phyloP scores from a whole-genome alignment of 2,329 filamentous ascomycete species.

The Aureobasidium lini region DNA sequence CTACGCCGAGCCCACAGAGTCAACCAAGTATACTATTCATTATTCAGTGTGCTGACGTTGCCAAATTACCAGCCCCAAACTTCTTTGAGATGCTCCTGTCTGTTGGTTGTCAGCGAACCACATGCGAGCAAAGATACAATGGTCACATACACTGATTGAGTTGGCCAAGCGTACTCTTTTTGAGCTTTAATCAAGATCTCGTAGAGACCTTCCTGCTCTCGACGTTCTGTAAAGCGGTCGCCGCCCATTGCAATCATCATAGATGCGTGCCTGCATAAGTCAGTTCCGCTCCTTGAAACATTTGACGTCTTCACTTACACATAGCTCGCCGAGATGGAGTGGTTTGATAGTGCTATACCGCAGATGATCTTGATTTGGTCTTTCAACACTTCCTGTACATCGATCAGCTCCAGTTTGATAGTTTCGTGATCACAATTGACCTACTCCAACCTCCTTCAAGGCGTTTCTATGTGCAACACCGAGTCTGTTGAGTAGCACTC shows the following conservation, averaged over 20 bases:
- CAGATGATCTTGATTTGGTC: slow-evolving; percentile 45
- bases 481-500: slow-evolving; percentile 32
- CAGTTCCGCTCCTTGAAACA: not conserved
- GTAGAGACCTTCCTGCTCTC: slow-evolving; percentile 43
- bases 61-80: not conserved
- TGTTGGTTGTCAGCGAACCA: not conserved
- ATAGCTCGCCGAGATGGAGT: slow-evolving; percentile 46
- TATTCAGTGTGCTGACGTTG: too few relatives aligned
- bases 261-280: slow-evolving; percentile 18
- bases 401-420: not conserved
- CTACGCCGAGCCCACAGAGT: too few relatives aligned
- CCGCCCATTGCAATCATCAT: slow-evolving; percentile 33
- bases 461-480: not conserved
- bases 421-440: not conserved
- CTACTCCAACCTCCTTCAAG: not conserved
- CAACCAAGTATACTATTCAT: too few relatives aligned
- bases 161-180: slow-evolving; percentile 46
- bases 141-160: slow-evolving; percentile 19
- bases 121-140: too few relatives aligned
- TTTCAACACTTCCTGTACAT: slow-evolving; percentile 17
- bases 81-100: not conserved
- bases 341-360: slow-evolving; percentile 50
- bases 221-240: slow-evolving; percentile 40
- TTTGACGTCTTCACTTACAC: slow-evolving; percentile 20
- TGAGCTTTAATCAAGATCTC: slow-evolving; percentile 43